A percentile compares a stretch with the other conserved stretches of the same genome.
phyloP scores from a whole-genome alignment of 1,284 basidiomycete species.

The Ustilago crameri region DNA sequence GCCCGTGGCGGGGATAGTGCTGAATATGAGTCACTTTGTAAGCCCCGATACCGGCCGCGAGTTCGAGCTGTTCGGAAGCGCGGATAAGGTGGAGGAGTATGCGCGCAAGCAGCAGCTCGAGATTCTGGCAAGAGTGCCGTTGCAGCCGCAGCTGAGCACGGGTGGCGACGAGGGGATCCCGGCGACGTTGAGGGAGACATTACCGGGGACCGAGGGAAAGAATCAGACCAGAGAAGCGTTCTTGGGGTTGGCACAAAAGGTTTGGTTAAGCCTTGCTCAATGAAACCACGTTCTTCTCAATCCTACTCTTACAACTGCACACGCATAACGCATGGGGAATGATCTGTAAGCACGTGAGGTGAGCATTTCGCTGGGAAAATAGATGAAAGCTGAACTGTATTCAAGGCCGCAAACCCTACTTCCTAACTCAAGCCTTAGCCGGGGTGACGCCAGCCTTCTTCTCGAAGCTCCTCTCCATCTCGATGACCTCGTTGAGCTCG shows the following conservation, averaged over 20 bases:
- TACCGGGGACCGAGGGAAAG: conserved; percentile 8
- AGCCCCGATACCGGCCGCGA: conserved; percentile 79
- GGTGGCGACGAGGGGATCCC: conserved; percentile 79
- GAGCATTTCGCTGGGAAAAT: no score
- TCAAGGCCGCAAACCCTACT: no score
- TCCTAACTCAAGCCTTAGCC: conserved; percentile 30
- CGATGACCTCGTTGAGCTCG: conserved; percentile 75
- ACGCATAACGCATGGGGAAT: no score
- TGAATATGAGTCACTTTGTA: conserved; percentile 91
- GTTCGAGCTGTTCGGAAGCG: conserved; percentile 83
- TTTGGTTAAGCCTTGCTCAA: conserved; percentile 31
- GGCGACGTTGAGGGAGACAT: conserved; percentile 68
- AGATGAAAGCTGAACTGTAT: no score
- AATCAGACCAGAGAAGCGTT: conserved; percentile 35
- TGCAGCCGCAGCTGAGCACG: conserved; percentile 80
- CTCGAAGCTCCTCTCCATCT: conserved; percentile 75
- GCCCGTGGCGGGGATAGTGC: conserved; percentile 85
- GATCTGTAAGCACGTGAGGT: no score
- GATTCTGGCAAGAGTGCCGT: conserved; percentile 84
- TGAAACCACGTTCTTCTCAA: neutral
- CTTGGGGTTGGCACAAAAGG: conserved; percentile 38
- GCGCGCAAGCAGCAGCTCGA: conserved; percentile 76
- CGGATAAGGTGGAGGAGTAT: conserved; percentile 76
- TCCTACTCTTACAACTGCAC: no score
- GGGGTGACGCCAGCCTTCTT: conserved; percentile 61